These are phyloP conservation scores for Klebsormidium nitens DNA, from an alignment of 139 green algal species.

Conservation along the genomic window DNA sequence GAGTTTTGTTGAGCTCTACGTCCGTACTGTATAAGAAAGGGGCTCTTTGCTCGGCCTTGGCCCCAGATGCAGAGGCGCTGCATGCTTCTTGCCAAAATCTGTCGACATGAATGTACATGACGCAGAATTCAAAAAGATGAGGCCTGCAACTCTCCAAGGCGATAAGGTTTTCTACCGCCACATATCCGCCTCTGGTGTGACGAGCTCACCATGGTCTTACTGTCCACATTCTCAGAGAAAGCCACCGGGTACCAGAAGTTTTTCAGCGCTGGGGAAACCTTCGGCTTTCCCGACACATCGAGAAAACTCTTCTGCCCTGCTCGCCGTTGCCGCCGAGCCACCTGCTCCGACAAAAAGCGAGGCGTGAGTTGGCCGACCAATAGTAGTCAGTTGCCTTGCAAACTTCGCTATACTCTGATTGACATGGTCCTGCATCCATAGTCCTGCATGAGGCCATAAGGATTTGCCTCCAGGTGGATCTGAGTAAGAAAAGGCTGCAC, in stretches of 20 bases:
- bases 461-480: constrained; percentile 4
- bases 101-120: not conserved
- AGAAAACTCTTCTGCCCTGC: constrained; percentile 13
- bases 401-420: too few species aligned
- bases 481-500: not conserved
- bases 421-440: too few species aligned
- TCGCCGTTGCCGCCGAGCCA: not conserved
- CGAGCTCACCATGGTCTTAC: constrained; percentile 24
- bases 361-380: not conserved
- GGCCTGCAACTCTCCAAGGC: not conserved
- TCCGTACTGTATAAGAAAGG: not conserved
- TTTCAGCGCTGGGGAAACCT: constrained; percentile 17
- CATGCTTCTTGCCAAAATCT: not conserved
- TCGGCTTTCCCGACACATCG: constrained; percentile 26
- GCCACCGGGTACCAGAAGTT: constrained; percentile 50
- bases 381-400: not conserved
- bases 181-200: not conserved
- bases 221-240: constrained; percentile 32
- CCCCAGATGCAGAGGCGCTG: not conserved
- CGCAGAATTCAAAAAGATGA: not conserved
- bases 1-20: not conserved
- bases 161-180: too few species aligned
- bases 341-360: not conserved
- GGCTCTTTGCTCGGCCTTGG: not conserved
- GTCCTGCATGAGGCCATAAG: not conserved